Evolutionary conservation across 257 asterid species (phyloP).

Genomic region (Fraxinus quadrangulata): DNA sequence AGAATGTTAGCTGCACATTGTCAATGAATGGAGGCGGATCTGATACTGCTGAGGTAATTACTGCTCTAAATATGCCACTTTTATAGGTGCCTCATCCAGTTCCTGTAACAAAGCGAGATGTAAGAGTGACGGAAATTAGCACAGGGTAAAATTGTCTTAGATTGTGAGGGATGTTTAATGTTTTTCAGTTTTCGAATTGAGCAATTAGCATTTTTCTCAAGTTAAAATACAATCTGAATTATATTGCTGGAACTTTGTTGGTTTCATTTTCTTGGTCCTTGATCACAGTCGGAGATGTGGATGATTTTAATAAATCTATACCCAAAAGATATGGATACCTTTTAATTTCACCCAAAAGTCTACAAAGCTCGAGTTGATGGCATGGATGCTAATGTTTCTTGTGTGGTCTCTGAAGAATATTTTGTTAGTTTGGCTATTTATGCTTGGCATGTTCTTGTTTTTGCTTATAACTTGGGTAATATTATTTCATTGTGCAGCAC

Average conservation of each 20-base stretch:
- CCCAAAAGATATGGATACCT: background rate
- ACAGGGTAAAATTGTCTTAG: background rate
- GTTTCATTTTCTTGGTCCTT: background rate
- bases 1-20: constrained; percentile 61
- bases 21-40: constrained; percentile 42
- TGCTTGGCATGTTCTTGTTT: constrained; percentile 7
- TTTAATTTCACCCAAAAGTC: background rate
- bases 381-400: background rate
- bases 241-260: background rate
- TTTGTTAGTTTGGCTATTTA: background rate
- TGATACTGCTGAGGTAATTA: constrained; percentile 49
- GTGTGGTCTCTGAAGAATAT: background rate
- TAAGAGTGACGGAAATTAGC: background rate
- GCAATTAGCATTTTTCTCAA: background rate
- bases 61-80: constrained; percentile 13
- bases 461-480: background rate
- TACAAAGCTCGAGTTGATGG: background rate
- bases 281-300: background rate
- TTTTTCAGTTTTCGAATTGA: background rate
- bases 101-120: background rate
- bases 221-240: background rate
- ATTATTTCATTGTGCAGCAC: background rate
- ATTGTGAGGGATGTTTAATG: background rate
- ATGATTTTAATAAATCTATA: no score
- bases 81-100: background rate